Base-by-base conservation (phyloP, 2,329 filamentous ascomycete species). In the Diaporthe sp. region DNA sequence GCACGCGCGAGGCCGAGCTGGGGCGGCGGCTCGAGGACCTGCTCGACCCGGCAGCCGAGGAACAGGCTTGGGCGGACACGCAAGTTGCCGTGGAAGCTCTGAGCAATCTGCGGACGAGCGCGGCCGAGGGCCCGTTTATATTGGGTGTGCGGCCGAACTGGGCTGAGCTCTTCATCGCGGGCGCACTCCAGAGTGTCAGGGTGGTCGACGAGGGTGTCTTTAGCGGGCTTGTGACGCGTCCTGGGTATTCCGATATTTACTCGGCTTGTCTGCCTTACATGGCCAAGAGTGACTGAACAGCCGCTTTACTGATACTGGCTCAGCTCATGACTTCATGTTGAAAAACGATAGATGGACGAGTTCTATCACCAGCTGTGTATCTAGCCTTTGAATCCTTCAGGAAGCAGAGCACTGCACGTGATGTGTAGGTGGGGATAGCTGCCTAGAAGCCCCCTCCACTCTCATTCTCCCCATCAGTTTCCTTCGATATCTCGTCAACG, bases 1-100 rank as follows among this genome's bases (percentile, higher is more conserved):
- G 81, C 71, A 83, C 82, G 22, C 81, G 84, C 17, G 84, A 86
- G 64, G 64, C 33, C 4, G 12, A 4, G 45, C 19, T 52, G 9
- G 64, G 45, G 15, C 30, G n/a, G 4, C 13, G 9, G 45, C 64
- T 67, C 7, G 64, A 67, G 47, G 64, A 67, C 22, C 22, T 67
- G n/a, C 45, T 67, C 19, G 64, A 67, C 13, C 64, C 64, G 4
- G 64, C 4, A 30, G 30, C 45, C 22, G 64, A 67, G 45, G 30
- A 52, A 13, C 45, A 52, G 22, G 3, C 22, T 3, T 68, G 64
- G 64, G 64, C 64, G n/a, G 47, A 33, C 28, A 33, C 15, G 47
- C n/a, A 68, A 17, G 64, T 2, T n/a, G 33, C 3, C 10, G 3
- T 68, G 33, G 22, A 12, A n/a, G 64, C 22, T 8, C 45, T 52